These are phyloP conservation scores for Allodekkera sacchari DNA, from an alignment of 805 yeast genomes.

Conservation along the genomic window DNA sequence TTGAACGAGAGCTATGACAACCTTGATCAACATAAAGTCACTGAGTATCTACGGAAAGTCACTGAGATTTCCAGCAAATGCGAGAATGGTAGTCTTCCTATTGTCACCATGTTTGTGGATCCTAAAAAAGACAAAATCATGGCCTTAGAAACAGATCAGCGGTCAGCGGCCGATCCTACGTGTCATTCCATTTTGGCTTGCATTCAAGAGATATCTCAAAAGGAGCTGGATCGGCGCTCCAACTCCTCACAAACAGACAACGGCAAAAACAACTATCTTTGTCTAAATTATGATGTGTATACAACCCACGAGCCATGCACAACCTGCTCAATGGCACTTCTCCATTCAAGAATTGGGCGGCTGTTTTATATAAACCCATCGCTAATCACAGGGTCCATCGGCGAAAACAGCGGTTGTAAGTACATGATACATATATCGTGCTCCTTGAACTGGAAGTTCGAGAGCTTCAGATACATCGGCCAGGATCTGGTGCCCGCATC, in stretches of 20 bases:
- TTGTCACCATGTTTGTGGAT: slow-evolving; percentile 57
- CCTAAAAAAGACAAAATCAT: slow-evolving; percentile 36
- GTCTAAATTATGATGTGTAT: slow-evolving; percentile 69
- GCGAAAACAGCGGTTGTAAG: slow-evolving; percentile 49
- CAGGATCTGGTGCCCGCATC: slow-evolving; percentile 9
- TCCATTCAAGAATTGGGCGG: slow-evolving; percentile 77
- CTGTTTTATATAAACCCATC: slow-evolving; percentile 51
- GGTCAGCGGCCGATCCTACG: slow-evolving; percentile 41
- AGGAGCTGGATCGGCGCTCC: slow-evolving; percentile 36
- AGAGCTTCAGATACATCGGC: slow-evolving; percentile 25
- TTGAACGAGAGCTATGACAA: slow-evolving; percentile 35
- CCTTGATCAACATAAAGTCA: slow-evolving; percentile 39
- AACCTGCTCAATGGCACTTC: slow-evolving; percentile 94
- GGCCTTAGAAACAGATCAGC: slow-evolving; percentile 30
- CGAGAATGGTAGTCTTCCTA: slow-evolving; percentile 26
- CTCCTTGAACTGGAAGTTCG: slow-evolving; percentile 80
- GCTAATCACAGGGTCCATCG: slow-evolving; percentile 45
- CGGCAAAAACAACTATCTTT: slow-evolving; percentile 43
- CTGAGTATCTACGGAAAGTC: slow-evolving; percentile 21
- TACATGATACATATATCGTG: slow-evolving; percentile 70
- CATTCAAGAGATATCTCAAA: slow-evolving; percentile 52
- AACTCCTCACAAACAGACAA: slow-evolving; percentile 3
- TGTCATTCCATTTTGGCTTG: slow-evolving; percentile 73
- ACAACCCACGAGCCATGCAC: slow-evolving; percentile 95
- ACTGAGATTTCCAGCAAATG: slow-evolving; percentile 18